phyloP scores from a whole-genome alignment of 129 eudicot species.

The Rutidosis leptorrhynchoides region DNA sequence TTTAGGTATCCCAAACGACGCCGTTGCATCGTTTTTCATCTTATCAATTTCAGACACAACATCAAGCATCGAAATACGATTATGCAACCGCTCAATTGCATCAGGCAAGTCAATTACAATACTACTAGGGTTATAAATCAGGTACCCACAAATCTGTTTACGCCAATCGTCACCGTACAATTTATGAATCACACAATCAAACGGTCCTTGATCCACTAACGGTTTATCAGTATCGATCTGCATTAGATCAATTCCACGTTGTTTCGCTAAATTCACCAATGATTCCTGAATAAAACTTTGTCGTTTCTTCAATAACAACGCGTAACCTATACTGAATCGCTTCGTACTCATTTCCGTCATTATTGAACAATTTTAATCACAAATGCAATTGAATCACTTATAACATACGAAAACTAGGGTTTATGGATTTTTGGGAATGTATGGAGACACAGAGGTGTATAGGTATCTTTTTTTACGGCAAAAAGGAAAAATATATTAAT shows the following conservation, averaged over 20 bases:
- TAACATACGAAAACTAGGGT: conserved; percentile 12
- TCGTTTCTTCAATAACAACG: conserved; percentile 69
- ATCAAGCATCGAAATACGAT: conserved; percentile 74
- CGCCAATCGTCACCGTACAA: conserved; percentile 67
- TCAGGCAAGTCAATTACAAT: conserved; percentile 61
- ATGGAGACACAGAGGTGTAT: conserved; percentile 3
- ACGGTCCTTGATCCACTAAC: conserved; percentile 73
- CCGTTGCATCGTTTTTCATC: conserved; percentile 6
- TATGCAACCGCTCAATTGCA: conserved; percentile 62
- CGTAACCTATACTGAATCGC: conserved; percentile 69
- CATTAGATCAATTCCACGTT: conserved; percentile 60
- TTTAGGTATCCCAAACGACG: conserved; percentile 64
- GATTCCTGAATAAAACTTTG: conserved; percentile 61
- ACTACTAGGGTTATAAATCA: conserved; percentile 35
- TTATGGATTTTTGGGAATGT: not conserved
- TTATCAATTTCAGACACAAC: conserved; percentile 48
- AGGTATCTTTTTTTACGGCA: no score
- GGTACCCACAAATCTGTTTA: conserved; percentile 44
- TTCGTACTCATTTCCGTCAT: conserved; percentile 33
- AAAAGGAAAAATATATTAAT: no score
- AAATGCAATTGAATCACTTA: conserved; percentile 24
- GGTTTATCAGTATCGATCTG: conserved; percentile 53
- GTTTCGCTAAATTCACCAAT: conserved; percentile 43
- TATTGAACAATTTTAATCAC: conserved; percentile 8
- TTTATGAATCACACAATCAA: conserved; percentile 84